phyloP scores from a whole-genome alignment of 768 basidiomycete species.

The Tricholoma matsutake region DNA sequence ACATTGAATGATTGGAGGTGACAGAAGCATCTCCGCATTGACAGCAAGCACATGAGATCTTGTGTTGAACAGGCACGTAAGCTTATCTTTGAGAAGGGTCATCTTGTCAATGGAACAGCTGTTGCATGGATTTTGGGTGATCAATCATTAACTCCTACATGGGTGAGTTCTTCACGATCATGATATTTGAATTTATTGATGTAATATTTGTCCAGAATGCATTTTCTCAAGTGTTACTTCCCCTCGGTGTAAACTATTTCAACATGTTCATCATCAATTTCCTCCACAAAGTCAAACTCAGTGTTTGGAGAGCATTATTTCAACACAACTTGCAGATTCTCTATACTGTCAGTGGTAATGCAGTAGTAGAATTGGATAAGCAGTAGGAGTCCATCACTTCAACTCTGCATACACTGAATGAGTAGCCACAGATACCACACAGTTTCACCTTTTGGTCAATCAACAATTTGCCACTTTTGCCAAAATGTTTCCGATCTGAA shows the following conservation, averaged over 20 bases:
- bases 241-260: background rate
- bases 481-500: constrained; percentile 33
- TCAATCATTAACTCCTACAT: constrained; percentile 26
- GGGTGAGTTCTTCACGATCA: constrained; percentile 14
- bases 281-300: background rate
- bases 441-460: constrained; percentile 29
- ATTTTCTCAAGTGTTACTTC: constrained; percentile 19
- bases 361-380: background rate
- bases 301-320: background rate
- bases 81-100: constrained; percentile 26
- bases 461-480: constrained; percentile 28
- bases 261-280: background rate
- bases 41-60: constrained; percentile 2
- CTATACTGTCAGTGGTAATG: background rate
- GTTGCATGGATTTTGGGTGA: constrained; percentile 24
- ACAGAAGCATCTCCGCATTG: background rate
- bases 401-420: background rate
- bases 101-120: constrained; percentile 19
- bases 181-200: background rate
- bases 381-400: background rate
- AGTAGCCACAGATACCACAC: constrained; percentile 14
- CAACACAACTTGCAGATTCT: background rate
- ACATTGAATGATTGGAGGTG: constrained; percentile 12
- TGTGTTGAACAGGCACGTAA: constrained; percentile 16
- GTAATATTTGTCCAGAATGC: constrained; percentile 29